Evolutionary conservation across 2,329 filamentous ascomycete genomes (phyloP).

Genomic region (Fusarium annulatum): DNA sequence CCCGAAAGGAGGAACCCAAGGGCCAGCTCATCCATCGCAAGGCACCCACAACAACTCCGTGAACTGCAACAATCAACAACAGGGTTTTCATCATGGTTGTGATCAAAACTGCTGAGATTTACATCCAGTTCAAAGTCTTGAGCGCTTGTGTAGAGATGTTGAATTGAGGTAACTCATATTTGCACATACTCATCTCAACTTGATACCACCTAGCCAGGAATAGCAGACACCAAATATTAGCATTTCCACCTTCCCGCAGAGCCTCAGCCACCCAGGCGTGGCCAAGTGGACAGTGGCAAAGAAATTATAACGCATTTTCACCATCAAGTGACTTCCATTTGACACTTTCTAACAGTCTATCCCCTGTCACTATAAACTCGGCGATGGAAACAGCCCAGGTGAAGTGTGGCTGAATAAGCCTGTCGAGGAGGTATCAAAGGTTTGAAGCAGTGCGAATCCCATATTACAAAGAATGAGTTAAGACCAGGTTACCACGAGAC

Average conservation of each 20-base stretch:
- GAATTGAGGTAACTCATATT: slow-evolving; percentile 13
- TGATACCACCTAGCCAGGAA: slow-evolving; percentile 31
- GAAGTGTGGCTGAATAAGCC: background rate
- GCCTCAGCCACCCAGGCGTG: slow-evolving; percentile 35
- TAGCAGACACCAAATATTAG: slow-evolving; percentile 5
- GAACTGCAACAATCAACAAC: background rate
- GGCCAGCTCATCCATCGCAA: slow-evolving; percentile 33
- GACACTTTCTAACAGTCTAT: background rate
- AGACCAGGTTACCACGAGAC: background rate
- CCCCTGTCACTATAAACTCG: background rate
- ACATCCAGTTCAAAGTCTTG: background rate
- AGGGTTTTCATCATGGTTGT: background rate
- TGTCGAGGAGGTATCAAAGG: background rate
- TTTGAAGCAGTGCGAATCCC: background rate
- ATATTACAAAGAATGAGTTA: no score
- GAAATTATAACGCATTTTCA: background rate
- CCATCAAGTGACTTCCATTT: background rate
- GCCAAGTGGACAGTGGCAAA: slow-evolving; percentile 36
- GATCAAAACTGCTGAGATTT: background rate
- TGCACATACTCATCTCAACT: slow-evolving; percentile 25
- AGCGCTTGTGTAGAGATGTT: background rate
- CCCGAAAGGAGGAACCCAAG: slow-evolving; percentile 27
- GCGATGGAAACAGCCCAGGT: background rate
- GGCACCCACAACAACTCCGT: slow-evolving; percentile 12
- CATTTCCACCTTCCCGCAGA: slow-evolving; percentile 34